Conservation (phyloP, 2,329 filamentous ascomycete species). For the Verticillium nonalfalfae region DNA sequence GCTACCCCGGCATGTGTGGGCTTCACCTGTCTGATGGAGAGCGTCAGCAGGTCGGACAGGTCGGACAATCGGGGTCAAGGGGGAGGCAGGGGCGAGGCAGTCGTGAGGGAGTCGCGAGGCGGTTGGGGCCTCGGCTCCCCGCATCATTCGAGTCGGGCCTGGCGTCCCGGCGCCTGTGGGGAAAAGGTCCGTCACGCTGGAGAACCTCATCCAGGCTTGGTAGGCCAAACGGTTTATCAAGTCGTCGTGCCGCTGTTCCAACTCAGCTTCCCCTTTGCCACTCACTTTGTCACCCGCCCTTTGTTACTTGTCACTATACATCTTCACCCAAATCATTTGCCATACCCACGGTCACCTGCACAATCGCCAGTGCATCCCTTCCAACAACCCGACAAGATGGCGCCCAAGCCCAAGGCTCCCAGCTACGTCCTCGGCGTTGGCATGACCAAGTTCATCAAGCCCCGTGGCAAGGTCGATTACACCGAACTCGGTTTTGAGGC, state of each 20-base stretch:
- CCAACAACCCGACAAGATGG: slow-evolving; percentile 15
- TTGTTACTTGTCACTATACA: background rate
- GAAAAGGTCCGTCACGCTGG: slow-evolving; percentile 5
- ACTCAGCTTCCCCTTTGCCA: background rate
- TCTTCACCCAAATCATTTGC: too few species aligned
- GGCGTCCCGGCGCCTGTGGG: background rate
- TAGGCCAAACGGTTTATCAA: background rate
- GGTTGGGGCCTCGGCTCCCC: slow-evolving; percentile 8
- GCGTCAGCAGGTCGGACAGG: background rate
- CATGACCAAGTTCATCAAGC: slow-evolving; percentile 99
- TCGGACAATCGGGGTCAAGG: background rate
- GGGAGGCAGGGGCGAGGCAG: too few species aligned
- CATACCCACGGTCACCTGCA: too few species aligned
- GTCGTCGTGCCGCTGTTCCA: background rate
- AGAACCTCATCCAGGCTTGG: slow-evolving; percentile 6
- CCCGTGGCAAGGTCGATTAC: slow-evolving; percentile 88
- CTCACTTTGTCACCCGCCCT: background rate
- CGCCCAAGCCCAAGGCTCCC: slow-evolving; percentile 40
- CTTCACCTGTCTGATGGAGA: background rate
- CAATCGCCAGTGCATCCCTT: background rate
- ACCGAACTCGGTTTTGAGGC: slow-evolving; percentile 92
- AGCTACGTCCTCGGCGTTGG: slow-evolving; percentile 93
- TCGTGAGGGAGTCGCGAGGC: background rate
- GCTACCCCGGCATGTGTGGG: background rate
- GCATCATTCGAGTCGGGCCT: slow-evolving; percentile 2